A percentile compares a stretch with the other conserved stretches of the same genome.
phyloP scores from a whole-genome alignment of 352 stramenopile genomes.

The Phytophthora meadii region DNA sequence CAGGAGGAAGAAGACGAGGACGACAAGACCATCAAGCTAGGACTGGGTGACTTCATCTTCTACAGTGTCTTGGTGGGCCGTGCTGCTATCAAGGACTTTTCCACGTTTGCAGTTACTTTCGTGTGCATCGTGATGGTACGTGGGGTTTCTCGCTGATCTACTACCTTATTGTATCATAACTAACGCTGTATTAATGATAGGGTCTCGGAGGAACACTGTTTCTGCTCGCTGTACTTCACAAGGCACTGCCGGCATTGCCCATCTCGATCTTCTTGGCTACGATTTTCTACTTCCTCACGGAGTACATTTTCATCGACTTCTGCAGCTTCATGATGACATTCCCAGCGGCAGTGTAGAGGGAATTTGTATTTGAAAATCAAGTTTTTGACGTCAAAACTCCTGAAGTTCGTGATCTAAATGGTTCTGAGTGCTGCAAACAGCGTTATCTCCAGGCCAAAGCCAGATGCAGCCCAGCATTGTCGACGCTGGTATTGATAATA shows the following conservation, averaged over 20 bases:
- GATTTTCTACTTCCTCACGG: slow-evolving; percentile 85
- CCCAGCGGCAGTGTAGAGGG: slow-evolving; percentile 56
- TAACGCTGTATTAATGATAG: slow-evolving; percentile 36
- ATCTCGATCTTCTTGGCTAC: slow-evolving; percentile 93
- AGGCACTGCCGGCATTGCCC: slow-evolving; percentile 95
- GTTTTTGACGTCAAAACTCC: slow-evolving; percentile 16
- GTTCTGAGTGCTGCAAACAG: not conserved
- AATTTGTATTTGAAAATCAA: slow-evolving; percentile 27
- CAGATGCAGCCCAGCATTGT: not conserved
- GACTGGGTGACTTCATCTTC: slow-evolving; percentile 99
- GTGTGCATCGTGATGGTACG: slow-evolving; percentile 93
- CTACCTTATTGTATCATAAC: not conserved
- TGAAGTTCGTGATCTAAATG: not conserved
- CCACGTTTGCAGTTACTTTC: slow-evolving; percentile 94
- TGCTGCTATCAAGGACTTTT: slow-evolving; percentile 96
- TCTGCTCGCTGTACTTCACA: slow-evolving; percentile 94
- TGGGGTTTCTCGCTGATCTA: not conserved
- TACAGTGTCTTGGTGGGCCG: slow-evolving; percentile 98
- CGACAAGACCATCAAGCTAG: slow-evolving; percentile 93
- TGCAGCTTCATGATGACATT: slow-evolving; percentile 83
- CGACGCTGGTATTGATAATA: no score
- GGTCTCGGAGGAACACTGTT: slow-evolving; percentile 95
- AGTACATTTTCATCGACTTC: slow-evolving; percentile 87
- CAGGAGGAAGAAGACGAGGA: slow-evolving; percentile 66
- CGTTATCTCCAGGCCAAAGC: slow-evolving; percentile 15